A percentile compares a stretch with the other conserved stretches of the same genome.
phyloP scores from a whole-genome alignment of 768 basidiomycete species.

The Mrakia hoshinonis region DNA sequence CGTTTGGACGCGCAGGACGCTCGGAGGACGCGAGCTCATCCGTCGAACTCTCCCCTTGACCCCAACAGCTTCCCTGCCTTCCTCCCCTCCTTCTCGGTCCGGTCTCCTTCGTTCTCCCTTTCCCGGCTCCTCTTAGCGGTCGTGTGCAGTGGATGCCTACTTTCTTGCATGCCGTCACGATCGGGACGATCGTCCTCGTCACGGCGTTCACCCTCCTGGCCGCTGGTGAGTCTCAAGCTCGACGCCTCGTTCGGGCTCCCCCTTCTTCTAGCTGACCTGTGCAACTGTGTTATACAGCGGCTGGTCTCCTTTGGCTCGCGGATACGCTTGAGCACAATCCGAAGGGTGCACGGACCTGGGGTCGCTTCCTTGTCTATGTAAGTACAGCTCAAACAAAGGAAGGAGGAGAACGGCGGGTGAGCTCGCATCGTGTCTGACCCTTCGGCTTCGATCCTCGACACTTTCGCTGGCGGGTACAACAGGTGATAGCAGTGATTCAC shows the following conservation, averaged over 20 bases:
- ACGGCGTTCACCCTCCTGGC: conserved; percentile 13
- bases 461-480: neutral
- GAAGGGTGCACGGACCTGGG: conserved; percentile 15
- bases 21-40: neutral
- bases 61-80: neutral
- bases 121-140: conserved; percentile 7
- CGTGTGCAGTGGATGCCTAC: conserved; percentile 39
- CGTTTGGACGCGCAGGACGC: no score
- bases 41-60: neutral
- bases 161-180: conserved; percentile 46
- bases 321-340: conserved; percentile 26
- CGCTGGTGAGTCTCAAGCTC: conserved; percentile 2
- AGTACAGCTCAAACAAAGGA: neutral
- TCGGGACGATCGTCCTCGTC: conserved; percentile 44
- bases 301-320: conserved; percentile 23
- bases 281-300: neutral
- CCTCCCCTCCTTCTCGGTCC: conserved; percentile 31
- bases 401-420: neutral
- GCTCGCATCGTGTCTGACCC: neutral
- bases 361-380: conserved; percentile 16
- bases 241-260: neutral
- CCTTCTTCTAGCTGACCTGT: neutral
- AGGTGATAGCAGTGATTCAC: conserved; percentile 9
- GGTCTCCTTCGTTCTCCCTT: no score
- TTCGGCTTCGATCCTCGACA: neutral